A percentile compares a stretch with the other conserved stretches of the same genome.
These are phyloP conservation scores for Rhododendron kiyosumense DNA, from an alignment of 148 eudicot genomes.

Conservation along the genomic window DNA sequence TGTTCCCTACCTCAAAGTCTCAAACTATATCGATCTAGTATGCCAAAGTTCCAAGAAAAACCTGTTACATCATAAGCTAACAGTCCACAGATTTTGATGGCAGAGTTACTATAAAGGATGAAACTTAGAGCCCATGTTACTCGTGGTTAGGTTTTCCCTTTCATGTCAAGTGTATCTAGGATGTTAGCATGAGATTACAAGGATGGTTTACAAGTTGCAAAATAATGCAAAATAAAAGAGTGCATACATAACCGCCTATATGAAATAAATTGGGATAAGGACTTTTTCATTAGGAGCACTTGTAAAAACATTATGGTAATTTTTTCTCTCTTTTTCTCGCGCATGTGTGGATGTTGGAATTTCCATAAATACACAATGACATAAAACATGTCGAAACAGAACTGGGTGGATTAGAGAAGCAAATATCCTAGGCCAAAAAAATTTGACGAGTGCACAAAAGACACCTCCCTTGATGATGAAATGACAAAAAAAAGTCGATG, in stretches of 20 bases:
- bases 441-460: background rate
- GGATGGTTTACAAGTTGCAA: background rate
- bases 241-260: background rate
- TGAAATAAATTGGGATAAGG: background rate
- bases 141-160: background rate
- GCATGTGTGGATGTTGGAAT: background rate
- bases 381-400: background rate
- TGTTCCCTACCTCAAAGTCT: background rate
- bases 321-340: background rate
- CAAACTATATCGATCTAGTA: background rate
- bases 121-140: background rate
- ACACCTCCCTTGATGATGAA: background rate
- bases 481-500: background rate
- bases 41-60: background rate
- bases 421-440: background rate
- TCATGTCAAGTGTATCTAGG: background rate
- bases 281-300: background rate
- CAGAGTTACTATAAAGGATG: background rate
- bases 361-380: background rate
- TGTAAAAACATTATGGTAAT: too few species aligned
- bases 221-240: background rate
- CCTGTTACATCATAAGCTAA: background rate
- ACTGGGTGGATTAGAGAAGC: slow-evolving; percentile 1
- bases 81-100: background rate
- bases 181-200: background rate